Evolutionary conservation across 768 basidiomycete genomes (phyloP).

Genomic region (Mycena sanguinolenta): DNA sequence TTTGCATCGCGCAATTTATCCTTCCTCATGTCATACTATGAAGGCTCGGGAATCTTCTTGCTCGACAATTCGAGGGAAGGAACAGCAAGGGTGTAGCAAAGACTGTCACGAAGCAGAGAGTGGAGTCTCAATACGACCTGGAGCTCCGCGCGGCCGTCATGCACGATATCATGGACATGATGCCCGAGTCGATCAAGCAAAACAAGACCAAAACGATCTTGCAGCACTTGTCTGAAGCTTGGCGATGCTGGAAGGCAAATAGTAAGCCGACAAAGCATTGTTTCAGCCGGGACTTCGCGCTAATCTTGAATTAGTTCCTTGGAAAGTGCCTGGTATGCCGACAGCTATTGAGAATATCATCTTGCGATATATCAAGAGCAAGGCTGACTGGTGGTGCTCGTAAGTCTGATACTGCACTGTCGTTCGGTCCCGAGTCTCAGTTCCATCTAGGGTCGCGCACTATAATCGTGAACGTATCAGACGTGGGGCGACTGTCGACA

Average conservation of each 20-base stretch:
- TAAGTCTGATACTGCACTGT: conserved; percentile 50
- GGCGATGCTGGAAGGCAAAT: conserved; percentile 98
- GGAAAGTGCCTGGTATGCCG: conserved; percentile 99
- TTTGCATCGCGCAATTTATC: neutral
- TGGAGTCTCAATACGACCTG: conserved; percentile 98
- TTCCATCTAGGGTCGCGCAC: conserved; percentile 81
- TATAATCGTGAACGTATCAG: conserved; percentile 98
- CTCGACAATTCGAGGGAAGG: conserved; percentile 97
- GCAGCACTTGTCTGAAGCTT: conserved; percentile 98
- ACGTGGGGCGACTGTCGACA: conserved; percentile 96
- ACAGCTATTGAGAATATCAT: conserved; percentile 99
- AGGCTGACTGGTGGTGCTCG: conserved; percentile 99
- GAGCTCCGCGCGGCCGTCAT: conserved; percentile 98
- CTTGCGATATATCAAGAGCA: conserved; percentile 98
- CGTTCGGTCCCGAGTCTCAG: conserved; percentile 6
- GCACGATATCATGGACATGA: conserved; percentile 99
- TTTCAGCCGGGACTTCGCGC: neutral
- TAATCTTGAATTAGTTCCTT: conserved; percentile 74
- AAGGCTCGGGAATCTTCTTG: conserved; percentile 94
- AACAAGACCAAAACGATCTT: conserved; percentile 99
- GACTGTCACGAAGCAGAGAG: conserved; percentile 99
- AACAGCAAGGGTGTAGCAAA: conserved; percentile 97
- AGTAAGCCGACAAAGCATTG: conserved; percentile 57
- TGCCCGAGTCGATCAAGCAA: conserved; percentile 99
- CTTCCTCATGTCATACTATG: conserved; percentile 1